These are phyloP conservation scores for Alternaria arborescens DNA, from an alignment of 2,329 filamentous ascomycete species.

Conservation along the genomic window DNA sequence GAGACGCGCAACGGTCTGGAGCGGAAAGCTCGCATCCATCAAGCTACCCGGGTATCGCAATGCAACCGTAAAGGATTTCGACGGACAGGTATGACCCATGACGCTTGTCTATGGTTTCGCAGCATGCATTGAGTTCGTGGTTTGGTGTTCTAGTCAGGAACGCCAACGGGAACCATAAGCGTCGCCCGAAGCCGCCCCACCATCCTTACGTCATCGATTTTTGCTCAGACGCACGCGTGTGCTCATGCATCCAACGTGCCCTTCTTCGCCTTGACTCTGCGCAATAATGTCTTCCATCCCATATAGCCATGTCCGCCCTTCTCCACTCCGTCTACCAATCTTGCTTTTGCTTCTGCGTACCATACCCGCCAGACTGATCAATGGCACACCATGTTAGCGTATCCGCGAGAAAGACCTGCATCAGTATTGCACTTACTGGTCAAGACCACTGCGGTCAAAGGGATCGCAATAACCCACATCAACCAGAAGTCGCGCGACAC, in stretches of 20 bases:
- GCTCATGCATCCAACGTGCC: neutral
- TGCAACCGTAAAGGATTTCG: too few relatives aligned
- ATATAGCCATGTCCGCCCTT: constrained; percentile 21
- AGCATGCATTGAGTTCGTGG: too few relatives aligned
- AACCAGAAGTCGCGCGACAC: constrained; percentile 45
- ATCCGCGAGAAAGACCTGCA: neutral
- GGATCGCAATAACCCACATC: constrained; percentile 38
- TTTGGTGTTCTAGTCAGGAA: neutral
- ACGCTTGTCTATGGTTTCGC: too few relatives aligned
- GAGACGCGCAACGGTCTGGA: neutral
- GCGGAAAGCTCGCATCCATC: neutral
- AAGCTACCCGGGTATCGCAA: too few relatives aligned
- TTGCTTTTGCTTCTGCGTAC: constrained; percentile 30
- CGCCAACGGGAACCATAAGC: neutral
- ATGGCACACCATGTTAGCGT: neutral
- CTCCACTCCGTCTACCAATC: constrained; percentile 16
- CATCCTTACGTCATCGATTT: neutral
- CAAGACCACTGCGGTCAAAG: constrained; percentile 33
- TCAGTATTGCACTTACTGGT: neutral
- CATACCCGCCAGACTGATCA: constrained; percentile 31
- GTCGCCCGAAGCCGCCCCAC: neutral
- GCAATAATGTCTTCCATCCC: constrained; percentile 27
- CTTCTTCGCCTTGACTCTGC: neutral
- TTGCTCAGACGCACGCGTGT: neutral
- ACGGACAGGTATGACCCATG: too few relatives aligned